Percentiles rank a stretch among this genome's conserved stretches.
Evolutionary conservation across 805 yeast genomes (phyloP).

Genomic region (Torulaspora maleeae): DNA sequence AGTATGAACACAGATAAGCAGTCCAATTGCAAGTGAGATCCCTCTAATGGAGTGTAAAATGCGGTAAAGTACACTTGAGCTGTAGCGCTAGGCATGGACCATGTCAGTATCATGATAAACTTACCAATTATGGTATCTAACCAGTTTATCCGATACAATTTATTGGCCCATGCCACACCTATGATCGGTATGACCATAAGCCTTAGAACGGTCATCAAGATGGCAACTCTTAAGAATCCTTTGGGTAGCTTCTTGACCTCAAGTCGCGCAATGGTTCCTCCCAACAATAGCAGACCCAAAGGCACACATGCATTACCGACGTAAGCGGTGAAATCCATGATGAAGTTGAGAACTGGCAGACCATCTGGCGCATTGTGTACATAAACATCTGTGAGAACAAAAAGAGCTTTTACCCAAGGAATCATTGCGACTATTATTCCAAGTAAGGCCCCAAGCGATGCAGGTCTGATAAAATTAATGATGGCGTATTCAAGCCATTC

Average conservation of each 20-base stretch:
- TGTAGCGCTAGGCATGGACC: constrained; percentile 85
- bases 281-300: constrained; percentile 71
- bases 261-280: constrained; percentile 82
- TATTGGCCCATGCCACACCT: constrained; percentile 65
- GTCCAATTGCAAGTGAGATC: constrained; percentile 60
- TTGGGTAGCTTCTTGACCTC: constrained; percentile 52
- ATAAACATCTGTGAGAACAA: constrained; percentile 46
- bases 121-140: constrained; percentile 54
- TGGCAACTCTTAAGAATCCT: constrained; percentile 58
- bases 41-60: constrained; percentile 67
- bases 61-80: constrained; percentile 85
- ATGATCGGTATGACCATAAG: constrained; percentile 72
- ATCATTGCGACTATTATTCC: constrained; percentile 69
- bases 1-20: constrained; percentile 69
- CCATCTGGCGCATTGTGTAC: constrained; percentile 80
- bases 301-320: constrained; percentile 89
- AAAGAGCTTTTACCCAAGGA: constrained; percentile 79
- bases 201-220: constrained; percentile 52
- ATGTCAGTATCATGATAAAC: constrained; percentile 68
- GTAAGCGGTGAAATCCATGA: constrained; percentile 76
- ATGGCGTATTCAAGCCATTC: constrained; percentile 36
- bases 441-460: constrained; percentile 62
- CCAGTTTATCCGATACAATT: constrained; percentile 59
- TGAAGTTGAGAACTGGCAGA: constrained; percentile 74
- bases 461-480: constrained; percentile 62